Evolutionary conservation across 495 filamentous ascomycete genomes (phyloP).

Genomic region (Xylaria acuta): DNA sequence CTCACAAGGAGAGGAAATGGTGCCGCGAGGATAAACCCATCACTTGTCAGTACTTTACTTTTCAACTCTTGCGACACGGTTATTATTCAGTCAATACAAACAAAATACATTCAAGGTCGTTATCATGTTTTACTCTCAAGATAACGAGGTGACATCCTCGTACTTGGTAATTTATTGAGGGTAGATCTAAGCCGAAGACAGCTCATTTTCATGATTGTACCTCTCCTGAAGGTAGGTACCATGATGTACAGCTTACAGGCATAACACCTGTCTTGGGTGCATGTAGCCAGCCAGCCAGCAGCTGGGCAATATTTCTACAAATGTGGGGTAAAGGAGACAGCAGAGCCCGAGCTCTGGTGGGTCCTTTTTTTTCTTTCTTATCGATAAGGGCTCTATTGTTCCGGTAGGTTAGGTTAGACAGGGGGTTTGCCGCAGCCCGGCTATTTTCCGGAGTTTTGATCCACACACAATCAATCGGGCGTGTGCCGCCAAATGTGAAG

Average conservation of each 20-base stretch:
- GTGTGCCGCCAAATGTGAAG: conserved; percentile 31
- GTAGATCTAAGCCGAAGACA: not conserved
- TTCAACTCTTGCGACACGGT: conserved; percentile 4
- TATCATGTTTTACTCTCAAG: not conserved
- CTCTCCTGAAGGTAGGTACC: too few relatives aligned
- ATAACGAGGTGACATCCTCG: not conserved
- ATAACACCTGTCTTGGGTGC: not conserved
- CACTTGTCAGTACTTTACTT: conserved; percentile 5
- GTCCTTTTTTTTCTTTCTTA: not conserved
- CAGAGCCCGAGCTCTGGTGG: not conserved
- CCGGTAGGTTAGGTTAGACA: not conserved
- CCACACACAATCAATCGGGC: conserved; percentile 34
- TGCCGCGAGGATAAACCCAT: not conserved
- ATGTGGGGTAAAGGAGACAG: not conserved
- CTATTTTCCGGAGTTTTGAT: conserved; percentile 38
- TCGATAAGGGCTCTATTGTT: conserved; percentile 27
- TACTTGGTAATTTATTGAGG: not conserved
- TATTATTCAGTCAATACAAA: not conserved
- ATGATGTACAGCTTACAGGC: too few relatives aligned
- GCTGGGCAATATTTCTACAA: not conserved
- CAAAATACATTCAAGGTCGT: not conserved
- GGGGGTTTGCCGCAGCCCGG: conserved; percentile 25
- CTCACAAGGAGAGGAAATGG: not conserved
- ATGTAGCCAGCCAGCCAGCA: not conserved
- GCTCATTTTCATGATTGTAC: not conserved